Conservation (phyloP, 164 flowering plant species). For the Malania oleifera region DNA sequence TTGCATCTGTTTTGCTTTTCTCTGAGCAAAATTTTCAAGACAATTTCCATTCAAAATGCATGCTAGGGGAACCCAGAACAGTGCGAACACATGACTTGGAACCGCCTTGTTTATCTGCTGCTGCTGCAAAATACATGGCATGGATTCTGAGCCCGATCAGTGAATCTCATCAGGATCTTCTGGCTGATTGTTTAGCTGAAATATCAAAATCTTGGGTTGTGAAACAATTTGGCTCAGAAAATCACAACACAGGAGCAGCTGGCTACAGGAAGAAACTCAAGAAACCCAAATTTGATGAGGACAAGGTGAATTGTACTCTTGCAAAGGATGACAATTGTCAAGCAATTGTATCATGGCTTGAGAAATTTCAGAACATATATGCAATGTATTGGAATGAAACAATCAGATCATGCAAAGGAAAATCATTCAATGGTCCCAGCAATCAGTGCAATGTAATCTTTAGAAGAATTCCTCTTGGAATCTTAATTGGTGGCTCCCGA, state of each 20-base stretch:
- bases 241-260: constrained; percentile 8
- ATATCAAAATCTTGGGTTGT: constrained; percentile 36
- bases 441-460: constrained; percentile 26
- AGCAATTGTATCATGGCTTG: constrained; percentile 37
- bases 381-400: constrained; percentile 10
- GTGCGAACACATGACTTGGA: constrained; percentile 17
- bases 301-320: constrained; percentile 8
- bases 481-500: constrained; percentile 38
- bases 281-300: constrained; percentile 26
- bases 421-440: constrained; percentile 3
- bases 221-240: constrained; percentile 19
- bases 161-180: constrained; percentile 29
- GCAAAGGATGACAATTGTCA: constrained; percentile 14
- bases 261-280: constrained; percentile 31
- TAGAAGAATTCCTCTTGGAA: constrained; percentile 50
- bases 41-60: constrained; percentile 13
- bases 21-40: constrained; percentile 18
- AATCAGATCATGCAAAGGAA: constrained; percentile 10
- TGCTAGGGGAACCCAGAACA: constrained; percentile 6
- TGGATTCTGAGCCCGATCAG: constrained; percentile 57
- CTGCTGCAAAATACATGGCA: constrained; percentile 65
- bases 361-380: constrained; percentile 33
- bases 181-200: constrained; percentile 34
- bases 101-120: constrained; percentile 12
- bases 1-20: constrained; percentile 53